These are phyloP conservation scores for Cladosporium phlei DNA, from an alignment of 2,329 filamentous ascomycete genomes.

Conservation along the genomic window DNA sequence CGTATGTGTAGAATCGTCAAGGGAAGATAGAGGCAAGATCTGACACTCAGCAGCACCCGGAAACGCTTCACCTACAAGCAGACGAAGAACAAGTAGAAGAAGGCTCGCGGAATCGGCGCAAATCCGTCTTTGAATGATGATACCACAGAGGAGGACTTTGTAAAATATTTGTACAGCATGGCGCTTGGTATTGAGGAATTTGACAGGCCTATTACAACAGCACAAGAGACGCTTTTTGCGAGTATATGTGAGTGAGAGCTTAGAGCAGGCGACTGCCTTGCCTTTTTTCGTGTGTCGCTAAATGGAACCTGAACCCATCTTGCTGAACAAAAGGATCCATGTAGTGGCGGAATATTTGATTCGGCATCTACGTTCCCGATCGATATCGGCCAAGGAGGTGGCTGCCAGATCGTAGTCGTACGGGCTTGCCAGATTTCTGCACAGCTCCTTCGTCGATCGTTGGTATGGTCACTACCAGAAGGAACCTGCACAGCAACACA, in stretches of 20 bases:
- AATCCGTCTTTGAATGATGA: background rate
- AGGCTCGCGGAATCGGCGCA: background rate
- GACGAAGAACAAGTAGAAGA: constrained; percentile 62
- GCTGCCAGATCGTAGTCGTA: background rate
- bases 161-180: constrained; percentile 9
- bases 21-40: background rate
- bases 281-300: no score
- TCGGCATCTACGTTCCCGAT: no score
- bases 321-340: no score
- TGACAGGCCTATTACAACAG: background rate
- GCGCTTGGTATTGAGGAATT: constrained; percentile 6
- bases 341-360: no score
- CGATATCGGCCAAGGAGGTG: background rate
- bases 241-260: no score
- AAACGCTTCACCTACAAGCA: constrained; percentile 65
- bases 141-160: constrained; percentile 4
- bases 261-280: no score
- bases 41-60: constrained; percentile 50
- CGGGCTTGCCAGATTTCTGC: background rate
- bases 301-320: no score
- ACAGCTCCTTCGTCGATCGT: constrained; percentile 1
- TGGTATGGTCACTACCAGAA: background rate
- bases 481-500: constrained; percentile 13
- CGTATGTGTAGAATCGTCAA: constrained; percentile 50
- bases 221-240: no score